Evolutionary conservation across 139 green algal species (phyloP), one percentile per base, ranked within the genome.

Genomic region (Picochlorum costavermella): DNA sequence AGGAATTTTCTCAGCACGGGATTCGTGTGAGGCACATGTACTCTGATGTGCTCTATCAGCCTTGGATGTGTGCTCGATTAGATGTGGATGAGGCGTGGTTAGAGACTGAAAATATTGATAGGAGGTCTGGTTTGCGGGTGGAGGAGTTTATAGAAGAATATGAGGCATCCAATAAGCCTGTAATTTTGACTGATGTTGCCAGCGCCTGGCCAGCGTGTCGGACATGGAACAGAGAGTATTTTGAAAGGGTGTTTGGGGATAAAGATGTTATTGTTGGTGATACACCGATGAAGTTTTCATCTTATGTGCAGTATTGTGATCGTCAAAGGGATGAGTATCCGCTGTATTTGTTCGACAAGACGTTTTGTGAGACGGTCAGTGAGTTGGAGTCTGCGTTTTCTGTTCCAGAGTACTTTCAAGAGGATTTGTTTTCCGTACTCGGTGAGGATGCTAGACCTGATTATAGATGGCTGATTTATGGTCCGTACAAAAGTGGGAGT

Each of bases 391-490:
- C 37, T 1, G 93, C 97, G 60, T 98, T 91, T 63, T 23, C 73
- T 64, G 73, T 87, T 45, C 86, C 85, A 5, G n/a, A 71, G 29
- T 67, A 79, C 11, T 93, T 93, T 60, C 2, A 23, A 2, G 89
- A 98, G 20, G 93, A 98, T 73, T 74, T 97, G 26, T 97, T 98
- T 51, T 60, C 64, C 3, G 59, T 93, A 48, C 62, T 97, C 60
- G 84, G 80, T 13, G 65, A 72, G 2, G 36, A 79, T 16, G 36
- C 13, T 6, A 65, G 75, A 20, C 79, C 75, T 16, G 66, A 80
- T 53, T 64, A 57, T 74, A 77, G 85, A 20, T 99, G 94, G 94
- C 77, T 99, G 33, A 98, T 99, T 63, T 68, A 92, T 5, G 92
- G 92, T 2, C 84, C 87, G 1, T n/a, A 33, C 4, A 76, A 86